Conservation (phyloP, 148 eudicot genomes). For the Heliamphora exappendiculata region DNA sequence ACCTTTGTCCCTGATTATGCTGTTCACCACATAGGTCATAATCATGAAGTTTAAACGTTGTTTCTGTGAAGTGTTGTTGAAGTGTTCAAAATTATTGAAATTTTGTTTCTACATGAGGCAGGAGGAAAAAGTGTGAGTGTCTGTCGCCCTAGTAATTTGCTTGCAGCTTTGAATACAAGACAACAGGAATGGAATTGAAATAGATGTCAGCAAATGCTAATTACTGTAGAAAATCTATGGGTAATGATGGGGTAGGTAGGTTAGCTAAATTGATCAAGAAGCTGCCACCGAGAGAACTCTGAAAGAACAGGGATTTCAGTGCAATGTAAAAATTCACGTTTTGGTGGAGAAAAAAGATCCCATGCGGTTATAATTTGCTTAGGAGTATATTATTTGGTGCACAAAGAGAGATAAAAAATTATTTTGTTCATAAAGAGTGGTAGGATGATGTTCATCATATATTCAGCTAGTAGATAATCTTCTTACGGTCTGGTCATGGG, state of each 20-base stretch:
- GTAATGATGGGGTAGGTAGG: background rate
- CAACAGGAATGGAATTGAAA: background rate
- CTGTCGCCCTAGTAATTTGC: background rate
- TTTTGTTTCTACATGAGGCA: background rate
- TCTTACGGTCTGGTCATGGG: background rate
- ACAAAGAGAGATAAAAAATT: background rate
- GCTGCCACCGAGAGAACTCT: background rate
- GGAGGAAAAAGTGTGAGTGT: background rate
- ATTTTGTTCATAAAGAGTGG: background rate
- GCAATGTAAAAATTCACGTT: background rate
- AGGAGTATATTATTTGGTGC: background rate
- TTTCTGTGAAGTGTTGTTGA: background rate
- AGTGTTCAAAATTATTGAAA: background rate
- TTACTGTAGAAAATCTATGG: background rate
- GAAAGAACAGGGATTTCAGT: background rate
- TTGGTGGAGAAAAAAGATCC: background rate
- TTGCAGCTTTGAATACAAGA: background rate
- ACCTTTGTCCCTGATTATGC: too few species aligned
- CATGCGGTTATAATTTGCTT: background rate
- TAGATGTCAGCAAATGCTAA: background rate
- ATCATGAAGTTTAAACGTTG: background rate
- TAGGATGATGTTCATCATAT: background rate
- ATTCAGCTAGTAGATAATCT: background rate
- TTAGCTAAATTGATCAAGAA: background rate
- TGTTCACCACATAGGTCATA: background rate